phyloP scores from a whole-genome alignment of 805 yeast genomes.

The Saturnispora serradocipensis region DNA sequence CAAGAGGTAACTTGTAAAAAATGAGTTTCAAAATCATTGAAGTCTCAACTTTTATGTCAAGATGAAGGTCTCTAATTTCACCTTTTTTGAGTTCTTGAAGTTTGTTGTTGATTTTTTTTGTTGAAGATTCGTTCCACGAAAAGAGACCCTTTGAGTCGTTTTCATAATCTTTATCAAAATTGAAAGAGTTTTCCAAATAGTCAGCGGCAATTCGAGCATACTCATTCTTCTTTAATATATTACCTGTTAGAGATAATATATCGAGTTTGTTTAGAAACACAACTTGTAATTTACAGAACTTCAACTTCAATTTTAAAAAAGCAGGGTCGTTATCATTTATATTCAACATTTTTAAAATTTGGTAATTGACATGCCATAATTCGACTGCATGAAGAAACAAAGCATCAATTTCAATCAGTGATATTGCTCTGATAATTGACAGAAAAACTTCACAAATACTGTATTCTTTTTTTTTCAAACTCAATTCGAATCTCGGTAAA shows the following conservation, averaged over 20 bases:
- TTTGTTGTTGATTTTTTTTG: slow-evolving; percentile 8
- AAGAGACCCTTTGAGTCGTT: slow-evolving; percentile 2
- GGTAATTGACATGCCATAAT: slow-evolving; percentile 21
- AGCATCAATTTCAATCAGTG: slow-evolving; percentile 20
- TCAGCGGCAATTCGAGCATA: slow-evolving; percentile 27
- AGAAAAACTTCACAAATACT: slow-evolving; percentile 23
- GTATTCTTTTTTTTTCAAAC: slow-evolving; percentile 18
- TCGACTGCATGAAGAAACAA: slow-evolving; percentile 22
- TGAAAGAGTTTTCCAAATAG: slow-evolving; percentile 28
- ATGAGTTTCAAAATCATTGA: slow-evolving; percentile 48
- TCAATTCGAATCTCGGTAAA: slow-evolving; percentile 19
- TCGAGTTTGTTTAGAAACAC: slow-evolving; percentile 20
- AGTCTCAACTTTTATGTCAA: slow-evolving; percentile 36
- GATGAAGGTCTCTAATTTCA: slow-evolving; percentile 23
- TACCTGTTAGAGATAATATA: slow-evolving; percentile 25
- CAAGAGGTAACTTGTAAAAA: slow-evolving; percentile 49
- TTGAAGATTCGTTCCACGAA: slow-evolving; percentile 6
- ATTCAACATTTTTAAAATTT: slow-evolving; percentile 18
- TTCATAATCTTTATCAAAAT: slow-evolving; percentile 4
- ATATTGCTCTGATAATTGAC: slow-evolving; percentile 22
- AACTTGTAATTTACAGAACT: slow-evolving; percentile 26
- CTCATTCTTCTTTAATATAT: slow-evolving; percentile 23
- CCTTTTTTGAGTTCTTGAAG: slow-evolving; percentile 16
- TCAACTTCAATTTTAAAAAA: slow-evolving; percentile 23
- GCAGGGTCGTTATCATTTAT: slow-evolving; percentile 15